A percentile compares a stretch with the other conserved stretches of the same genome.
Evolutionary conservation across 345 rosid genomes (phyloP).

Genomic region (Raphanus raphanistrum): DNA sequence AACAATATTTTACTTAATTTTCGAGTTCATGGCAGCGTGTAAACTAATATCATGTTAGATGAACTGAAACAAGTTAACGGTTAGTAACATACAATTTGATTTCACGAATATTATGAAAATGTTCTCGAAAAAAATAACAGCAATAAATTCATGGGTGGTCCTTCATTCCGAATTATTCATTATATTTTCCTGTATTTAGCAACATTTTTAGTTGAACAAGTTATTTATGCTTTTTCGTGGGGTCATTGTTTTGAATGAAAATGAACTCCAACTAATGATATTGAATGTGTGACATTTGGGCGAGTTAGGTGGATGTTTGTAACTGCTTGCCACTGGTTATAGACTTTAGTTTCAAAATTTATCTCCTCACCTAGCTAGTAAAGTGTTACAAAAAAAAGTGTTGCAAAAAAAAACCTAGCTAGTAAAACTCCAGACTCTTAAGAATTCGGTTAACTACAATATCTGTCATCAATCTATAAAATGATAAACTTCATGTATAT

Average conservation of each 20-base stretch:
- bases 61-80: not conserved
- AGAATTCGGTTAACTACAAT: not conserved
- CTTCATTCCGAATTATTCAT: slow-evolving; percentile 1
- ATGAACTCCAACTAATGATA: slow-evolving; percentile 16
- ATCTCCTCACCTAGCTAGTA: slow-evolving; percentile 17
- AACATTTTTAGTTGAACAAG: not conserved
- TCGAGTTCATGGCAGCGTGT: not conserved
- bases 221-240: not conserved
- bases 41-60: not conserved
- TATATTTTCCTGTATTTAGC: not conserved
- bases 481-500: not conserved
- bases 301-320: slow-evolving; percentile 23
- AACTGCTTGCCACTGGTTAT: slow-evolving; percentile 21
- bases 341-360: slow-evolving; percentile 16
- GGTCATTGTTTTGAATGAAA: slow-evolving; percentile 7
- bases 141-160: slow-evolving; percentile 4
- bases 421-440: not conserved
- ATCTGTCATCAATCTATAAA: not conserved
- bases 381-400: not conserved
- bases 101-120: not conserved
- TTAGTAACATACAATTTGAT: not conserved
- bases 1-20: not conserved
- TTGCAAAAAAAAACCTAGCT: not conserved
- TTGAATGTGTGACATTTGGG: slow-evolving; percentile 17
- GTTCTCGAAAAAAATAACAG: not conserved